These are phyloP conservation scores for Linaria vulgaris DNA, from an alignment of 257 asterid genomes.

Conservation along the genomic window DNA sequence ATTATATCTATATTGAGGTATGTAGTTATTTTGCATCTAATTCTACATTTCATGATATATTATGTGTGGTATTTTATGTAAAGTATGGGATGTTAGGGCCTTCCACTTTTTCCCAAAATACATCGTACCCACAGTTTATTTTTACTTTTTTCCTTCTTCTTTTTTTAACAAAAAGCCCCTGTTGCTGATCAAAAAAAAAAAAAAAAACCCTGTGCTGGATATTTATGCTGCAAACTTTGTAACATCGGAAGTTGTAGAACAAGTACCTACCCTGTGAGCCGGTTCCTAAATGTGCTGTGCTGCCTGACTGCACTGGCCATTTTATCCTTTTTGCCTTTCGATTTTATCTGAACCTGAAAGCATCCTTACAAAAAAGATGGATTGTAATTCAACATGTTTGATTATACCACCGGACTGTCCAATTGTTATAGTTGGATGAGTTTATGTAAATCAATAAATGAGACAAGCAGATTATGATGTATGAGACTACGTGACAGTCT, in stretches of 20 bases:
- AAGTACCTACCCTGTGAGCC: neutral
- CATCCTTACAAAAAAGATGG: neutral
- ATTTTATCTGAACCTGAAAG: neutral
- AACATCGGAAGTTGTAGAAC: neutral
- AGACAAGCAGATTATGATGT: neutral
- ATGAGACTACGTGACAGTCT: too few species aligned
- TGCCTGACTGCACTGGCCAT: constrained; percentile 9
- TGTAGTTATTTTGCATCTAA: constrained; percentile 20
- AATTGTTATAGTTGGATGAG: neutral
- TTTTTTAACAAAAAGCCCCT: too few species aligned
- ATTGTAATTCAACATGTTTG: constrained; percentile 5
- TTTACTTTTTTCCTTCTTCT: too few species aligned
- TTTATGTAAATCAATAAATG: neutral
- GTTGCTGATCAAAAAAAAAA: neutral
- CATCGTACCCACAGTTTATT: too few species aligned
- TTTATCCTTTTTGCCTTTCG: neutral
- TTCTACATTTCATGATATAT: constrained; percentile 4
- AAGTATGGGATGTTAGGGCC: neutral
- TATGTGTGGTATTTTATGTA: neutral
- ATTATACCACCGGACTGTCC: constrained; percentile 5
- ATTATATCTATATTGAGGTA: constrained; percentile 88
- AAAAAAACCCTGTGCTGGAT: neutral
- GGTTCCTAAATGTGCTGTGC: neutral
- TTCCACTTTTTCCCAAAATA: neutral
- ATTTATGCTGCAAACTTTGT: neutral